Evolutionary conservation across 1,139 yeast species (phyloP).

Genomic region (Geotrichum restrictum): DNA sequence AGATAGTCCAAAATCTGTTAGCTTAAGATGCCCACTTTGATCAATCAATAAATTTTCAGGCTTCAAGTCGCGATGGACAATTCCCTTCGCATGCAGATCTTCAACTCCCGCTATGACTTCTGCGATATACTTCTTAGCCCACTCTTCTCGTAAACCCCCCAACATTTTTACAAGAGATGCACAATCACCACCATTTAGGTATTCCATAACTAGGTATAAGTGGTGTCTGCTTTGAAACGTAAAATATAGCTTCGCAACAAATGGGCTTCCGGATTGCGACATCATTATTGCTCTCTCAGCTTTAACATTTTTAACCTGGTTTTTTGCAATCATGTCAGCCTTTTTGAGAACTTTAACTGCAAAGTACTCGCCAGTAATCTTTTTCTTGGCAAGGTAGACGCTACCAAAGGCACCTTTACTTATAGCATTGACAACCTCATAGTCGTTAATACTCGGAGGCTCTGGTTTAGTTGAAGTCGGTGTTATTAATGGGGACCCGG

Average conservation of each 20-base stretch:
- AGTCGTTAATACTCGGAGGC: slow-evolving; percentile 75
- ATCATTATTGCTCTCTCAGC: slow-evolving; percentile 96
- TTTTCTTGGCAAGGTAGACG: slow-evolving; percentile 78
- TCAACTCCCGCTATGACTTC: slow-evolving; percentile 88
- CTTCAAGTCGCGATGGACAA: slow-evolving; percentile 89
- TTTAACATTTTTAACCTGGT: slow-evolving; percentile 89
- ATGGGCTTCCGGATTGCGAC: slow-evolving; percentile 91
- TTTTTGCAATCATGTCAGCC: slow-evolving; percentile 93
- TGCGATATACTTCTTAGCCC: slow-evolving; percentile 84
- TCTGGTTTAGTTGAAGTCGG: slow-evolving; percentile 50
- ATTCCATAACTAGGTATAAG: slow-evolving; percentile 91
- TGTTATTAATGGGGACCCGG: slow-evolving; percentile 74
- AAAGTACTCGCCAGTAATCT: slow-evolving; percentile 85
- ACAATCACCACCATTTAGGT: slow-evolving; percentile 91
- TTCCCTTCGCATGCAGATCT: slow-evolving; percentile 81
- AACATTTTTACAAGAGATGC: slow-evolving; percentile 77
- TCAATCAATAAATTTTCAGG: slow-evolving; percentile 93
- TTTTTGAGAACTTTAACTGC: slow-evolving; percentile 93
- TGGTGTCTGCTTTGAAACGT: slow-evolving; percentile 87
- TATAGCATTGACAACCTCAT: slow-evolving; percentile 85
- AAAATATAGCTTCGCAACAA: slow-evolving; percentile 82
- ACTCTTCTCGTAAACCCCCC: slow-evolving; percentile 72
- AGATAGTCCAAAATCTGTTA: slow-evolving; percentile 92
- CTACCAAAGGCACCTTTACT: slow-evolving; percentile 98
- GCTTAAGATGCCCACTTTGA: slow-evolving; percentile 77